Evolutionary conservation across 441 rosid species (phyloP).

Genomic region (Raphanus hybrid): DNA sequence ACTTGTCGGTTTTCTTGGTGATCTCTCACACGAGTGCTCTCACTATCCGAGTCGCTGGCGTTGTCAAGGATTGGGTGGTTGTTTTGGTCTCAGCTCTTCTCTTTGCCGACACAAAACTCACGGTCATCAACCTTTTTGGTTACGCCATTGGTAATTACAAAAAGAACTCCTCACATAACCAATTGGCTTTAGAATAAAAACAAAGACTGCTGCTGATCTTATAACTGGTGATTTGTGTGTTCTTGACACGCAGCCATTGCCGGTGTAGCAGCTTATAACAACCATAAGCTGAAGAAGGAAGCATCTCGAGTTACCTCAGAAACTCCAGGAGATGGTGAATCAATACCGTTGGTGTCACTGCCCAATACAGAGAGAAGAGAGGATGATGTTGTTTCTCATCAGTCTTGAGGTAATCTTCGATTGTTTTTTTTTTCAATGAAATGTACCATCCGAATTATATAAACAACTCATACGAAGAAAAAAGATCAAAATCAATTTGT

Average conservation of each 20-base stretch:
- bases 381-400: too few relatives aligned
- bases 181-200: neutral
- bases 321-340: conserved; percentile 37
- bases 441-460: too few relatives aligned
- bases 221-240: neutral
- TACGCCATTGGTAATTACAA: conserved; percentile 73
- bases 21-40: conserved; percentile 96
- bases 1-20: conserved; percentile 96
- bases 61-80: conserved; percentile 89
- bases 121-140: conserved; percentile 69
- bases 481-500: too few relatives aligned
- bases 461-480: too few relatives aligned
- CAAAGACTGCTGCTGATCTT: neutral
- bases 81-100: conserved; percentile 77
- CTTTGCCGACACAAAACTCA: conserved; percentile 78
- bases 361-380: neutral
- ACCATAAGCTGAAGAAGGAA: conserved; percentile 76
- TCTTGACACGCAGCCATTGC: conserved; percentile 58
- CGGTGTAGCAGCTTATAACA: conserved; percentile 84
- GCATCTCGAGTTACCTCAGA: conserved; percentile 43
- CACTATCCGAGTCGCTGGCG: conserved; percentile 92
- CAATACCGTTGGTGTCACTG: conserved; percentile 44
- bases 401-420: too few relatives aligned
- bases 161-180: neutral
- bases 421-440: too few relatives aligned